Evolutionary conservation across 805 yeast genomes (phyloP), one percentile per base, ranked within the genome.

Genomic region (Candida vartiovaarae): DNA sequence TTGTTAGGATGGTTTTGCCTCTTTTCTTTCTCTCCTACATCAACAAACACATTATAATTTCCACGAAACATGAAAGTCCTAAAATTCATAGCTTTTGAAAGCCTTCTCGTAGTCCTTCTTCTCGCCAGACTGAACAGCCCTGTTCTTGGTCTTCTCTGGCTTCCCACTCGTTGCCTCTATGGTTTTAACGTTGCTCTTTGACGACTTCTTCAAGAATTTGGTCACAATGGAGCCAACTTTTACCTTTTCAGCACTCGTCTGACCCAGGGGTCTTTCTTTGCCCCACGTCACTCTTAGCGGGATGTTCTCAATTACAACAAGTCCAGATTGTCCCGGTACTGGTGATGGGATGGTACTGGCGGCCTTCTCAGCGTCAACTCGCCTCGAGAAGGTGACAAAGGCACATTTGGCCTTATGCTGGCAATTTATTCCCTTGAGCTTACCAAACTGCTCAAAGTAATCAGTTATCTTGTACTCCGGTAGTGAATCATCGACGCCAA

Each of bases 401-500:
- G 86, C 95, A 56, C 83, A 75, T 43, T 73, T 66, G 2, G 89
- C 82, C 25, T 67, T 63, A 49, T 80, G 86, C 33, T 76, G 70
- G 24, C 81, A 60, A 8, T 70, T 67, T 29, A 80, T 55, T 20
- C 76, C 61, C 42, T 74, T 71, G 9, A 83, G 51, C 32, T 65
- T 56, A 2, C 84, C 84, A 44, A 59, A 59, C 26, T 64, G 56
- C 32, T 66, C 66, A 43, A 82, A 78, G 48, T 60, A 68, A 6
- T 76, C 76, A 15, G 75, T 57, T 11, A 88, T 65, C 41, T 65
- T 64, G 60, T 79, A 80, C 52, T 82, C 87, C 0, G 95, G 82
- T 6, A 82, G 57, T 11, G 78, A 78, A 4, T 77, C 75, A 46
- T 75, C 80, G 20, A 87, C 67, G 2, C 96, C 96, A 62, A 81